Conservation (phyloP, 2,329 filamentous ascomycete genomes). For the Fusarium lyarnte region DNA sequence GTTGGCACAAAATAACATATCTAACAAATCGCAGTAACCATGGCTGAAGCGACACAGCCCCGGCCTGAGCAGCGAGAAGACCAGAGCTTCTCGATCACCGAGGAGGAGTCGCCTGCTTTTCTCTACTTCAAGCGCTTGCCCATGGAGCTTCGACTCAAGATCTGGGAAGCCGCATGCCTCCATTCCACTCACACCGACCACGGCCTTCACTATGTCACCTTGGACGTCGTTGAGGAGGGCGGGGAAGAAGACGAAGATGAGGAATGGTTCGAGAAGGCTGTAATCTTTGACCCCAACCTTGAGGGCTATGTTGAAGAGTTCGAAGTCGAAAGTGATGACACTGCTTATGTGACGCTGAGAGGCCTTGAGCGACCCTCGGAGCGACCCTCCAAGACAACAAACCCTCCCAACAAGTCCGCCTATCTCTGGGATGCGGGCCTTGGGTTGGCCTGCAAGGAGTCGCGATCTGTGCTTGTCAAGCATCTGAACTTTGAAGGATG, state of each 20-base stretch:
- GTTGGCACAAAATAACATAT: background rate
- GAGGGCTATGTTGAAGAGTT: background rate
- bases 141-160: background rate
- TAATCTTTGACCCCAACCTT: background rate
- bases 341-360: background rate
- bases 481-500: background rate
- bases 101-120: background rate
- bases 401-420: background rate
- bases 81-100: background rate
- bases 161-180: background rate
- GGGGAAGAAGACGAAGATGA: background rate
- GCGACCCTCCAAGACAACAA: too few species aligned
- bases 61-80: background rate
- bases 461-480: background rate
- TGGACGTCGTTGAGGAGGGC: background rate
- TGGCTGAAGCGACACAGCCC: background rate
- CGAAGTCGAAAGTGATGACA: fast-evolving
- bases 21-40: background rate
- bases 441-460: constrained; percentile 5
- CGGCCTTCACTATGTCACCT: background rate
- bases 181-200: background rate
- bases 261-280: background rate
- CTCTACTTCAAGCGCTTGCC: background rate
- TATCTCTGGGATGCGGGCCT: constrained; percentile 16
- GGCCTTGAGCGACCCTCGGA: background rate